Base-by-base conservation (phyloP, 2,329 filamentous ascomycete species). In the Gnomoniopsis smithogilvyi region DNA sequence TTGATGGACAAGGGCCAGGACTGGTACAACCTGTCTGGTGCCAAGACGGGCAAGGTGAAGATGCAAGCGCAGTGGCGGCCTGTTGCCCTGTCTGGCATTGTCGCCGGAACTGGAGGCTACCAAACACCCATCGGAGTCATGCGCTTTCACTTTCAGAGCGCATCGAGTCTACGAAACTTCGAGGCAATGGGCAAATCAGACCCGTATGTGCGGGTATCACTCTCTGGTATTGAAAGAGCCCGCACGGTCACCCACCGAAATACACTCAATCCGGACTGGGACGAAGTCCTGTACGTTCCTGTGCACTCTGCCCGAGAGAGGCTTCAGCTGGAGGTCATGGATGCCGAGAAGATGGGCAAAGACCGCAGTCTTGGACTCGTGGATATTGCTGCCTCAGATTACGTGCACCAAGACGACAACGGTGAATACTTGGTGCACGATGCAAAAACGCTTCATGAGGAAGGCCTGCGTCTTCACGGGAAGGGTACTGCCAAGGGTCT, bases 141-240 rank as follows among this genome's bases (percentile, higher is more conserved):
- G 86, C 88, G 95, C 63, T 81, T 99, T 65, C 93, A 99, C 73
- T 94, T 98, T 79, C 85, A 91, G 76, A 87, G 85, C 68, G 95
- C 92, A 33, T 84, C 81, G 52, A 86, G 93, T 67, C 82, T 99
- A 47, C 90, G 92, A 61, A 99, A 99, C 72, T 83, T 97, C 55
- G 95, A 99, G 74, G 91, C 92, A 2, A 85, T 99, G 73, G 95
- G 95, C 74, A 98, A 98, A 75, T 98, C 95, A 1, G 96, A 99
- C 73, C 92, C 95, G 0, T 99, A 99, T 68, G 91, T 88, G 22
- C 88, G 94, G 46, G 89, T 98, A 1, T 75, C 97, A 55, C 82
- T 97, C 8, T 96, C 93, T 51, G 94, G 95, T 49, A 87, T 98
- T 58, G 89, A 95, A 70, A 96, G 94, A 73, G 92, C 85, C 11